Evolutionary conservation across 768 basidiomycete species (phyloP), one percentile per base, ranked within the genome.

Genomic region (Hypsizygus marmoreus): DNA sequence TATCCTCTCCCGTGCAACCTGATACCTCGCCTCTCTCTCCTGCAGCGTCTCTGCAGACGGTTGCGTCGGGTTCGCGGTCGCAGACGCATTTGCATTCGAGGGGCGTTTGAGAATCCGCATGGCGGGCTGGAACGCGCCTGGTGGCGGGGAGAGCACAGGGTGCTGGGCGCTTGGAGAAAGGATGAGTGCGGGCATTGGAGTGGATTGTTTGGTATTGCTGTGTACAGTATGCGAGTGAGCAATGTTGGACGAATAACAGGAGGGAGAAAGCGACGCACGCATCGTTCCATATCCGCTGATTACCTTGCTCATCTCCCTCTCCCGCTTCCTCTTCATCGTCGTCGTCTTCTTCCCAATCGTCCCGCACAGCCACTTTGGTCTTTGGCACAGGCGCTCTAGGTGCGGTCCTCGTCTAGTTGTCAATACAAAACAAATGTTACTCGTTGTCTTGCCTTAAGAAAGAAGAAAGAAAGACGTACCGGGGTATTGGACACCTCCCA

Each of bases 71-170:
- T 59, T 56, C 11, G 70, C 49, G 9, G 61, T 56, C 31, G 68
- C 48, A 23, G 68, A 42, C 2, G 65, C 54, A n/a, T 31, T 50
- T 0, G 49, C 46, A 14, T 61, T 59, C 3, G 79, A 68, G 1
- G 84, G 83, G 5, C 88, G 83, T 62, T 88, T 91, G 11, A 91
- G 75, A 45, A 90, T 89, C 29, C 81, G 81, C 56, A 89, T 71
- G 7, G 77, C 62, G 7, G 82, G 77, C 40, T 84, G 82, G 50
- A 89, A 71, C 0, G 79, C 82, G 2, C 75, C 72, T 4, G 74
- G 64, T 2, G 81, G 82, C 1, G 73, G 77, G 1, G 84, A 76
- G 1, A 77, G 58, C 3, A 72, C 58, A 0, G 67, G 63, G 11
- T 66, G 59, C 8, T 68, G 54, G 12, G 63, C 52, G 9, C 68